Evolutionary conservation across 345 rosid species (phyloP).

Genomic region (Cardamine occulta): DNA sequence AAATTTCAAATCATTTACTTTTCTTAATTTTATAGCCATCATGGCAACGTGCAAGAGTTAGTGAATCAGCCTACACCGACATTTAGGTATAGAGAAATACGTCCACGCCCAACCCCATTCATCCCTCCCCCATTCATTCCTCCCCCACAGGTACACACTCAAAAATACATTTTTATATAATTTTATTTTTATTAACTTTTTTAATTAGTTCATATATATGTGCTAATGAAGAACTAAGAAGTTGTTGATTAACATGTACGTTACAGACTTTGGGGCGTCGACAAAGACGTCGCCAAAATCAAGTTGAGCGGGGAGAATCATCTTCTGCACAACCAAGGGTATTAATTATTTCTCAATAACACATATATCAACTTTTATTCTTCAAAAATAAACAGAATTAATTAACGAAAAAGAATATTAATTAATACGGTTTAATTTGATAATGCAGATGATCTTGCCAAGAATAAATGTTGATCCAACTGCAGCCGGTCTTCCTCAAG

Average conservation of each 20-base stretch:
- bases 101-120: not conserved
- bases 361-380: not conserved
- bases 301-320: not conserved
- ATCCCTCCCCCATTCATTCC: not conserved
- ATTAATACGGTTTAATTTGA: not conserved
- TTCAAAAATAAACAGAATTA: not conserved
- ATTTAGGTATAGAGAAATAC: not conserved
- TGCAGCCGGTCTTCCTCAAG: not conserved
- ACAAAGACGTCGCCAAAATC: not conserved
- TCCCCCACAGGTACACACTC: not conserved
- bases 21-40: not conserved
- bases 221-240: not conserved
- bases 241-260: not conserved
- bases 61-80: not conserved
- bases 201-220: not conserved
- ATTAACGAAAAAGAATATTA: not conserved
- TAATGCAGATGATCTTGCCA: slow-evolving; percentile 11
- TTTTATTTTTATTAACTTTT: not conserved
- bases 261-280: not conserved
- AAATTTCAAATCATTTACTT: not conserved
- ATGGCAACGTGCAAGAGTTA: not conserved
- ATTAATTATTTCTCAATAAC: not conserved
- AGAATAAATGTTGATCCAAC: not conserved
- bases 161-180: not conserved
- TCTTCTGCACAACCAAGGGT: slow-evolving; percentile 5